phyloP scores from a whole-genome alignment of 345 rosid species.

The Eucalyptus curtisii region DNA sequence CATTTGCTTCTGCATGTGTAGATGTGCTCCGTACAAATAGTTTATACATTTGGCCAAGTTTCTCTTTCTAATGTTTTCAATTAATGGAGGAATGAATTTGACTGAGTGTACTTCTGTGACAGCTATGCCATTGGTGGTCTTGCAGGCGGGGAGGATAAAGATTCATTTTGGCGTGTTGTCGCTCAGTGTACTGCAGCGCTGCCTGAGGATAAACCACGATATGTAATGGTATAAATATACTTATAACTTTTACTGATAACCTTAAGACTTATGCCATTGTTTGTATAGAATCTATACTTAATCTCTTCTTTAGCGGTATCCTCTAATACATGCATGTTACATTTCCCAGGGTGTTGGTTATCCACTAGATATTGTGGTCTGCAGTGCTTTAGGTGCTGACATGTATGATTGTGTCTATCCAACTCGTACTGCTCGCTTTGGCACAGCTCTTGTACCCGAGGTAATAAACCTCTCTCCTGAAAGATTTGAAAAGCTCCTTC shows the following conservation, averaged over 20 bases:
- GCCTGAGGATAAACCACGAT: constrained; percentile 79
- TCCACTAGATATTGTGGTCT: constrained; percentile 74
- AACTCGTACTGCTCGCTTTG: constrained; percentile 82
- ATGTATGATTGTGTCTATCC: constrained; percentile 82
- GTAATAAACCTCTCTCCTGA: constrained; percentile 10
- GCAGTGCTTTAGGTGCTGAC: constrained; percentile 86
- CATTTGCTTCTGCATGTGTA: background rate
- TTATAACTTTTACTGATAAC: background rate
- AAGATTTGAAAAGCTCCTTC: background rate
- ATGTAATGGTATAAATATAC: constrained; percentile 46
- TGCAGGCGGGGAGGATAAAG: constrained; percentile 84
- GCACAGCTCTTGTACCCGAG: constrained; percentile 74
- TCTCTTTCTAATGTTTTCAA: background rate
- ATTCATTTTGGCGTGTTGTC: constrained; percentile 84
- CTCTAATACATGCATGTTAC: background rate
- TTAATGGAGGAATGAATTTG: background rate
- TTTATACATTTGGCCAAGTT: background rate
- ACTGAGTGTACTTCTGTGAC: constrained; percentile 17
- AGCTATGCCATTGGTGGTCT: constrained; percentile 94
- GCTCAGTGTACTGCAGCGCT: constrained; percentile 72
- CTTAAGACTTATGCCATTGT: background rate
- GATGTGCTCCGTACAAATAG: background rate
- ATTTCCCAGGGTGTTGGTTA: constrained; percentile 67
- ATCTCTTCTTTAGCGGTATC: background rate
- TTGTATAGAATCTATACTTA: background rate